Conservation (phyloP, 305 asterid genomes). For the Fraxinus nigra region DNA sequence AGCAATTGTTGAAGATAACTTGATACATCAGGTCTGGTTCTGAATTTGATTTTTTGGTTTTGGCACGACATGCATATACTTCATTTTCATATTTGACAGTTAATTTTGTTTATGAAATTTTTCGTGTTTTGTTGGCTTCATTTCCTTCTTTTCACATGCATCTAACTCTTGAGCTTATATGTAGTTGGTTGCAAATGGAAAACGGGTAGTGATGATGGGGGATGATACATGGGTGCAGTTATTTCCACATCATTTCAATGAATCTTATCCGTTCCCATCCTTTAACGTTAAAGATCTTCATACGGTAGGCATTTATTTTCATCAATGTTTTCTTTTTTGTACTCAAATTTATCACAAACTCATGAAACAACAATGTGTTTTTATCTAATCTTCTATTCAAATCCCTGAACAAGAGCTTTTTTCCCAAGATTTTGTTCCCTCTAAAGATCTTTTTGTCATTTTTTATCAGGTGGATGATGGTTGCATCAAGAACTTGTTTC, state of each 20-base stretch:
- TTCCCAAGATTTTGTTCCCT: neutral
- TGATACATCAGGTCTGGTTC: constrained; percentile 66
- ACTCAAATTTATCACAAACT: constrained; percentile 6
- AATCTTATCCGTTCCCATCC: constrained; percentile 82
- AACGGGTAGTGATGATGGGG: constrained; percentile 94
- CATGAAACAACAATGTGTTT: constrained; percentile 9
- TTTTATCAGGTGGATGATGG: constrained; percentile 83
- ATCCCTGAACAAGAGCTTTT: constrained; percentile 1
- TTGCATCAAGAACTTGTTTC: constrained; percentile 68
- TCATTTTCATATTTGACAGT: neutral
- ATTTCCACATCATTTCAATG: constrained; percentile 74
- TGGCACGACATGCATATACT: neutral
- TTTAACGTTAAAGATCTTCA: constrained; percentile 95
- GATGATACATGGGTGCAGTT: constrained; percentile 94
- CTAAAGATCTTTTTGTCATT: constrained; percentile 19
- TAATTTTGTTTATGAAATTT: neutral
- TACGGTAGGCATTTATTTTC: constrained; percentile 46
- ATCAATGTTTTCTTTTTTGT: constrained; percentile 1
- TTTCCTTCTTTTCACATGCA: constrained; percentile 10
- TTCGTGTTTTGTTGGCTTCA: neutral
- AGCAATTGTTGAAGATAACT: constrained; percentile 89
- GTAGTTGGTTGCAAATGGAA: constrained; percentile 84
- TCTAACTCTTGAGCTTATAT: constrained; percentile 24
- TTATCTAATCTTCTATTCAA: constrained; percentile 13
- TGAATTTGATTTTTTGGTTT: neutral